Conservation (phyloP, 768 basidiomycete genomes). For the Cytidiella melzeri region DNA sequence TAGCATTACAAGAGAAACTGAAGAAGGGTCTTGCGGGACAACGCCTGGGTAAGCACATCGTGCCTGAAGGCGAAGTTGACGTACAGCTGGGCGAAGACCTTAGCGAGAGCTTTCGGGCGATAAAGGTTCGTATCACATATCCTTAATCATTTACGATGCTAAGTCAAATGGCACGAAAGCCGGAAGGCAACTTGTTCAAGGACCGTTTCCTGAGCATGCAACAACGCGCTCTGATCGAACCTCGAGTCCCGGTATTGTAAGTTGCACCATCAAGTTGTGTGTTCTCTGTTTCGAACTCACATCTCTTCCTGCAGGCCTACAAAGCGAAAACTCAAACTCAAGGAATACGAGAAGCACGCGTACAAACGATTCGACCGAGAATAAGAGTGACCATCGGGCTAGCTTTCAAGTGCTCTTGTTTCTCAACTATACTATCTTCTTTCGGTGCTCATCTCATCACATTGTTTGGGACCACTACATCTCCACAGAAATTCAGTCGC, state of each 20-base stretch:
- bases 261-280: slow-evolving; percentile 19
- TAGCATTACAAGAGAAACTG: slow-evolving; percentile 44
- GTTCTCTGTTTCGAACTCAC: slow-evolving; percentile 1
- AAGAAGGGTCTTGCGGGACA: slow-evolving; percentile 63
- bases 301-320: slow-evolving; percentile 34
- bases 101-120: slow-evolving; percentile 71
- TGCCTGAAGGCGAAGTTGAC: slow-evolving; percentile 61
- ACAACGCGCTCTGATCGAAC: slow-evolving; percentile 82
- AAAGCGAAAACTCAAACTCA: slow-evolving; percentile 42
- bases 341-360: slow-evolving; percentile 74
- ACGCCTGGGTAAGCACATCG: slow-evolving; percentile 73
- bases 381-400: background rate
- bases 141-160: background rate
- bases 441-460: background rate
- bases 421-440: no score
- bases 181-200: slow-evolving; percentile 89
- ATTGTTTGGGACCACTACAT: no score
- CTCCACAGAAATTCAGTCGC: no score
- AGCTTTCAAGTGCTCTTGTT: no score
- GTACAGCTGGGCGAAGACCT: slow-evolving; percentile 92
- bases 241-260: slow-evolving; percentile 73
- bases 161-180: slow-evolving; percentile 36
- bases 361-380: slow-evolving; percentile 64
- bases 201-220: slow-evolving; percentile 87
- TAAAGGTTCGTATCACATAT: slow-evolving; percentile 56